Evolutionary conservation across 208 protist genomes (phyloP).

Genomic region (Leishmania tarentolae): DNA sequence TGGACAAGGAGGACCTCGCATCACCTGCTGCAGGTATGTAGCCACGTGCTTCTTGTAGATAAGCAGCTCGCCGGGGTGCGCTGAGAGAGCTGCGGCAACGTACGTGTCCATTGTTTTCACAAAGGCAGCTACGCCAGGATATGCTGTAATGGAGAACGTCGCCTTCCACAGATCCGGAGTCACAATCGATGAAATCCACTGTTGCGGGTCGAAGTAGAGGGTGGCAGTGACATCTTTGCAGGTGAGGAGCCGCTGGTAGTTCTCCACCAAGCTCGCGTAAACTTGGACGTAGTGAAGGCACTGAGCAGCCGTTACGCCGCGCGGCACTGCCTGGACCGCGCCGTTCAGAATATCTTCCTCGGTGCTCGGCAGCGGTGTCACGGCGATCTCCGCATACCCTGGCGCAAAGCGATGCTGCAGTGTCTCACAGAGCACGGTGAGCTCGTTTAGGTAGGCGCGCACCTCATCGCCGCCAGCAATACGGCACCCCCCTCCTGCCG

Average conservation of each 20-base stretch:
- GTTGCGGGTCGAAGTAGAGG: constrained; percentile 28
- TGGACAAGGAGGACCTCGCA: constrained; percentile 8
- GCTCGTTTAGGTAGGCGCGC: constrained; percentile 31
- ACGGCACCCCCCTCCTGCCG: neutral
- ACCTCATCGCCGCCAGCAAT: constrained; percentile 29
- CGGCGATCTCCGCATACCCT: constrained; percentile 34
- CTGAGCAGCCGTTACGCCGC: constrained; percentile 50
- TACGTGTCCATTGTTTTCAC: constrained; percentile 14
- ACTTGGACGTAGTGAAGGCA: constrained; percentile 70
- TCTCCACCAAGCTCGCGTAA: constrained; percentile 31
- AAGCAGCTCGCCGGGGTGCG: constrained; percentile 14
- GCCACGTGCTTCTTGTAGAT: constrained; percentile 24
- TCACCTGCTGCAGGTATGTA: neutral
- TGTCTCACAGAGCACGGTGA: constrained; percentile 36
- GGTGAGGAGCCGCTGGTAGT: constrained; percentile 32
- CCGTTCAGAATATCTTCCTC: constrained; percentile 4
- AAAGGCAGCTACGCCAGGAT: constrained; percentile 11
- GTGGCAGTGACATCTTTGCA: constrained; percentile 11
- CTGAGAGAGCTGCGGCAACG: constrained; percentile 3
- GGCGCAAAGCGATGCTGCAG: constrained; percentile 58
- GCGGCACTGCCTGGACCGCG: constrained; percentile 20
- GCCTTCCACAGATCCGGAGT: constrained; percentile 27
- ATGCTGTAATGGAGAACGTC: constrained; percentile 17
- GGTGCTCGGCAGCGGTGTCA: constrained; percentile 27
- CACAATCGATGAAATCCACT: constrained; percentile 29